Evolutionary conservation across 2,329 filamentous ascomycete genomes (phyloP).

Genomic region (Exophiala lecanii-corni): DNA sequence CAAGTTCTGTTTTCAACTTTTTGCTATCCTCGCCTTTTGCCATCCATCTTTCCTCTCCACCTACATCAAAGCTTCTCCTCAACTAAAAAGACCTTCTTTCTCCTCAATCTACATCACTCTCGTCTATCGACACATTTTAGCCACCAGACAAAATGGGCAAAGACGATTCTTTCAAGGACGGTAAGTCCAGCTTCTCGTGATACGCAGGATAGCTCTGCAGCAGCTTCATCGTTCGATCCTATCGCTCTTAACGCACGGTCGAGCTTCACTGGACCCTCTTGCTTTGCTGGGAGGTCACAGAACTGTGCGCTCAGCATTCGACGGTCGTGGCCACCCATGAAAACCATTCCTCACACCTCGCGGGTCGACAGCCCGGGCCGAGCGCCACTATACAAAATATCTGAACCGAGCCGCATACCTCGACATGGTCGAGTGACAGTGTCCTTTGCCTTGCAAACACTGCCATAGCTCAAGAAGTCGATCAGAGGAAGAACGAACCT

Average conservation of each 20-base stretch:
- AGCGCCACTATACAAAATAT: no score
- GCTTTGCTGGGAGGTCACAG: no score
- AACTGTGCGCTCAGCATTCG: no score
- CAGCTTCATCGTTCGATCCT: conserved; percentile 15
- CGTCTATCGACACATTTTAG: conserved; percentile 4
- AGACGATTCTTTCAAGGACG: conserved; percentile 26
- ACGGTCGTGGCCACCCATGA: no score
- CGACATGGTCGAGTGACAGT: no score
- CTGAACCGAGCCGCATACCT: no score
- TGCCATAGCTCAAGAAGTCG: no score
- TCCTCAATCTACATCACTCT: conserved; percentile 9
- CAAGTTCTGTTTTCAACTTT: conserved; percentile 14
- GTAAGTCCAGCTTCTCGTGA: conserved; percentile 16
- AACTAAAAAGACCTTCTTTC: conserved; percentile 2
- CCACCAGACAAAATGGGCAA: conserved; percentile 24
- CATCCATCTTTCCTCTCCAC: conserved; percentile 12
- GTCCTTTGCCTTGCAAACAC: no score
- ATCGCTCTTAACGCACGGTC: neutral
- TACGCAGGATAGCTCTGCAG: conserved; percentile 19
- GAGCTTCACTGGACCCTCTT: conserved; percentile 1
- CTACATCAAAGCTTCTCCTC: conserved; percentile 15
- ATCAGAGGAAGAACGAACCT: conserved; percentile 1
- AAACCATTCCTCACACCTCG: no score
- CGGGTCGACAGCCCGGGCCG: no score
- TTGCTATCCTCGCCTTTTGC: conserved; percentile 10